Conservation (phyloP, 176 grass and related monocot genomes). For the Hsuehochloa calcarea region DNA sequence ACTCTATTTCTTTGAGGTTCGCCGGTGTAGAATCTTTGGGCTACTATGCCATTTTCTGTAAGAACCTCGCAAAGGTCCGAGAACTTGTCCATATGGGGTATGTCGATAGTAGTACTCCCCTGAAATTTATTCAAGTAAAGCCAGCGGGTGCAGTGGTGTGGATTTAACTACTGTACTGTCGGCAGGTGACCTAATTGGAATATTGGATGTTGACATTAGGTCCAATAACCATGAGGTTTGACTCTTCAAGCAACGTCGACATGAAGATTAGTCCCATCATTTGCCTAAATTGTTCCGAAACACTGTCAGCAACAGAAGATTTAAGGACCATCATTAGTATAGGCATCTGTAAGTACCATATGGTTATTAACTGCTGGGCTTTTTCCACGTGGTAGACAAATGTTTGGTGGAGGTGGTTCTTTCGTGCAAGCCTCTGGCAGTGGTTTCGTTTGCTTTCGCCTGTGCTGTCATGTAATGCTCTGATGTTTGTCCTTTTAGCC, state of each 20-base stretch:
- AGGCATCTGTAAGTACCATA: background rate
- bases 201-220: slow-evolving; percentile 8
- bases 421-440: slow-evolving; percentile 18
- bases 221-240: slow-evolving; percentile 9
- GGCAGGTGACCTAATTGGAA: slow-evolving; percentile 24
- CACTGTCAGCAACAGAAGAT: slow-evolving; percentile 11
- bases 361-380: background rate
- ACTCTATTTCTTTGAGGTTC: too few species aligned
- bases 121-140: slow-evolving; percentile 14
- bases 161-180: background rate
- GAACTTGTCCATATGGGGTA: too few species aligned
- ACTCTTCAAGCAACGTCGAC: slow-evolving; percentile 22
- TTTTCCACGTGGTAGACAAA: slow-evolving; percentile 5
- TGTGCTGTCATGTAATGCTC: background rate
- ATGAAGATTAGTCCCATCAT: slow-evolving; percentile 17
- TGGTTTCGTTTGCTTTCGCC: background rate
- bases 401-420: background rate
- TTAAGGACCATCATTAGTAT: slow-evolving; percentile 6
- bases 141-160: background rate
- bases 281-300: slow-evolving; percentile 14
- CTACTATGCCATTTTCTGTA: too few species aligned
- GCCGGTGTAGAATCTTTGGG: too few species aligned
- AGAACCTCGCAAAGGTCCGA: too few species aligned
- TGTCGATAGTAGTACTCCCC: too few species aligned
- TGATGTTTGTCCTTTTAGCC: background rate